Base-by-base conservation (phyloP, 306 rosid genomes). In the Styphnolobium japonicum region DNA sequence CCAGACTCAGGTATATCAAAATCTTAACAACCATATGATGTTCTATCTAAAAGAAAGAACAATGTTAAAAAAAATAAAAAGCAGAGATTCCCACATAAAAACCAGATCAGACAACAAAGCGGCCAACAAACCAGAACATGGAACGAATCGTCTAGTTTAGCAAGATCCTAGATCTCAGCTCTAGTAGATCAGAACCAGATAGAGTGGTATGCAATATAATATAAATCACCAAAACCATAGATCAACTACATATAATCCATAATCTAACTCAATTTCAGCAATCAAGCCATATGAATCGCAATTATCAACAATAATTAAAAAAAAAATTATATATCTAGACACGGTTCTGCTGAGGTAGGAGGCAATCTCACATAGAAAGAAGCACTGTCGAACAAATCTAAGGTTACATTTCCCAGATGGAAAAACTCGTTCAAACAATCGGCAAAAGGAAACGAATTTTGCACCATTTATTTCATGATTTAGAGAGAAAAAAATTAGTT, bases 141-240 rank as follows among this genome's bases (percentile, higher is more conserved):
- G 25, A 83, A 74, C 39, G 43, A 45, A 18, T 5, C 61, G 25
- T 6, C 63, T 6, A 16, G 16, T 19, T 53, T 23, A 4, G 18
- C 62, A 65, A 23, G 81, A 31, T 46, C 66, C 52, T 21, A 75
- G 86, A 86, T 86, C 87, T 71, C 63, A 60, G 33, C 73, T 79
- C 40, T 51, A 77, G 14, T 7, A 37, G 18, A 53, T 51, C 75
- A 33, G 75, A 69, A 29, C 64, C 62, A 53, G 52, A 61, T 10
- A 77, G 3, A 37, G 75, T 29, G 33, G 7, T 42, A 71, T 10
- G 48, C 72, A 67, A 49, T 3, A 48, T 3, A 67, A 49, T 3
- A 48, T 3, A 46, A 69, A 29, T 45, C 61, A n/a, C 8, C 34
- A 63, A 63, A 68, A 49, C 25, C 42, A 31, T 55, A 85, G 89